Evolutionary conservation across 1,284 basidiomycete species (phyloP), one percentile per base, ranked within the genome.

Genomic region (Puccinia triticina): DNA sequence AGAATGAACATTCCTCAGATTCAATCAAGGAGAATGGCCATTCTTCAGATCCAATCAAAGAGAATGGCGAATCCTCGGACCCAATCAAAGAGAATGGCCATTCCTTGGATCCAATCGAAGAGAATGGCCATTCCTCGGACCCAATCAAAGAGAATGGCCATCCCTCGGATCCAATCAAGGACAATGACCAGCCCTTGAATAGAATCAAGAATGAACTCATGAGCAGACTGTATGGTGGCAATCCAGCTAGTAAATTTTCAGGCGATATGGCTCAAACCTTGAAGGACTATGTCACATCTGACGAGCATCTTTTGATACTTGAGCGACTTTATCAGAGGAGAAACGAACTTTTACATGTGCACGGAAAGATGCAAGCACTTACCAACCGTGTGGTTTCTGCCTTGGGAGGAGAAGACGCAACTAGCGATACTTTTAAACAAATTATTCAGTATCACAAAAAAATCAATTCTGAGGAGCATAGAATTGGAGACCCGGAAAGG

Each of bases 361-460:
- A 72, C 34, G 1, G 26, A 29, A 50, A 43, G 50, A 48, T 72
- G 43, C 69, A 72, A 50, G 46, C 26, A 23, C 14, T 50, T 18
- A n/a, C 46, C 18, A 50, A 72, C n/a, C 69, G 8, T 3, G 69
- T 72, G 43, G 69, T 72, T 48, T 10, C 23, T 50, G 46, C 48
- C 46, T 32, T 72, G 46, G 69, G 69, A 48, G 69, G 69, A 1
- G 69, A 72, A 21, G 26, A 53, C 4, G 48, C 46, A 48, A 72
- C 69, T 18, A 72, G 46, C 4, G 46, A 72, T 34, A 53, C 69
- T 18, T 50, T 72, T 32, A 26, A 16, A 34, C n/a, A 72, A 53
- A 48, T 72, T 34, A 3, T 72, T 7, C 26, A 72, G 14, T 50
- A 50, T 34, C 69, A 72, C 46, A 12, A 50, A 50, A 50, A 29